These are phyloP conservation scores for Oryza longistaminata DNA, from an alignment of 176 grass and related monocot species.

Conservation along the genomic window DNA sequence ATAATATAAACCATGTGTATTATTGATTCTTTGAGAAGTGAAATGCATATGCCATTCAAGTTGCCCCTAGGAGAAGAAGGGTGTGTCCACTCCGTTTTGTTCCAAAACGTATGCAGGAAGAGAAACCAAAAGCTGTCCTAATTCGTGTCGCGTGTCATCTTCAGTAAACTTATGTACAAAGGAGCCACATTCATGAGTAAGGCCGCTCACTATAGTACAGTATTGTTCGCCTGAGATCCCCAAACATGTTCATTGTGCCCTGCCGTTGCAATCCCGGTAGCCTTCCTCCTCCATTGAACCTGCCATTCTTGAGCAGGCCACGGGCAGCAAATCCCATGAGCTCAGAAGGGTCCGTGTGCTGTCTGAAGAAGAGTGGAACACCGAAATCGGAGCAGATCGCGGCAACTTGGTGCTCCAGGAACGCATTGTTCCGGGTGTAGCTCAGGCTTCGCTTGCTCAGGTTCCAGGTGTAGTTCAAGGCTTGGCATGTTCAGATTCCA, in stretches of 20 bases:
- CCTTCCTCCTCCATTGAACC: conserved; percentile 52
- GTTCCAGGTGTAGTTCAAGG: not conserved
- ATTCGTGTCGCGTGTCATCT: not conserved
- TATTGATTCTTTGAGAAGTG: not conserved
- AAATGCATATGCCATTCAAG: not conserved
- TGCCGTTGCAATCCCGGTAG: conserved; percentile 12
- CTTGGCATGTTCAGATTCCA: conserved; percentile 13
- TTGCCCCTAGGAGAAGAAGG: not conserved
- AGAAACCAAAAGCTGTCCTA: not conserved
- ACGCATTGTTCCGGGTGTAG: not conserved
- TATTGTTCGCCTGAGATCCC: conserved; percentile 16
- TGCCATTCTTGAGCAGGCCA: conserved; percentile 67
- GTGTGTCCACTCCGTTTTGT: not conserved
- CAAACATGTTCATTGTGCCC: conserved; percentile 24
- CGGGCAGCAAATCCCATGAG: conserved; percentile 81
- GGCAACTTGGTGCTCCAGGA: not conserved
- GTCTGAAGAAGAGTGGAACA: conserved; percentile 55
- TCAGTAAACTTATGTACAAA: conserved; percentile 19
- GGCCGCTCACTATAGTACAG: too few relatives aligned
- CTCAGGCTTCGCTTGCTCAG: conserved; percentile 30
- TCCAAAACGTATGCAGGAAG: conserved; percentile 22
- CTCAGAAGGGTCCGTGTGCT: conserved; percentile 59
- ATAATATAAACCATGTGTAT: too few relatives aligned
- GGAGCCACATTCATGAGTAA: not conserved
- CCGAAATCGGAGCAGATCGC: not conserved